Conservation (phyloP, 768 basidiomycete species). For the Tricholoma terreum region DNA sequence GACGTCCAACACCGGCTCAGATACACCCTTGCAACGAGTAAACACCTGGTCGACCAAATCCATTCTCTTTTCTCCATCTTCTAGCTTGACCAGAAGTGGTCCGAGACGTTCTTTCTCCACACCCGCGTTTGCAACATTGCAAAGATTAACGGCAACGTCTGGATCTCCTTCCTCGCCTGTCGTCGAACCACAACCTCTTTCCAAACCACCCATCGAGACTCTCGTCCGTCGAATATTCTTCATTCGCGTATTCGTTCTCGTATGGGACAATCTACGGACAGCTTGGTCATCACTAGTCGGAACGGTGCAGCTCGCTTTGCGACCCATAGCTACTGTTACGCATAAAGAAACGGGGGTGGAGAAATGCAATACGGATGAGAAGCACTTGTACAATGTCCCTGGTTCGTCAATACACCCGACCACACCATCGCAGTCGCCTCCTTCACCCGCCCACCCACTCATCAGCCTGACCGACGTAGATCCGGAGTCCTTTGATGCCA, state of each 20-base stretch:
- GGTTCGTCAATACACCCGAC: not conserved
- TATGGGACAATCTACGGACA: constrained; percentile 67
- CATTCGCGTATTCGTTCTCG: constrained; percentile 62
- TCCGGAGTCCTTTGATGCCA: not conserved
- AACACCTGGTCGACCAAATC: constrained; percentile 58
- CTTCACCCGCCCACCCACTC: not conserved
- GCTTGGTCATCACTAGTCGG: constrained; percentile 51
- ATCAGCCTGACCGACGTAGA: constrained; percentile 7
- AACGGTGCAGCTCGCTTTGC: constrained; percentile 3
- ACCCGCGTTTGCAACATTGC: constrained; percentile 43
- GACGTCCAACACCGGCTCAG: constrained; percentile 20
- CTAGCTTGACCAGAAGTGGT: constrained; percentile 21
- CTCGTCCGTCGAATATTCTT: constrained; percentile 62
- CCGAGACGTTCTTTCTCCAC: constrained; percentile 65
- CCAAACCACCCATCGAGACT: constrained; percentile 38
- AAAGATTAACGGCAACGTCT: constrained; percentile 21
- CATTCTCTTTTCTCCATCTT: constrained; percentile 41
- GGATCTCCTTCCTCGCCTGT: constrained; percentile 20
- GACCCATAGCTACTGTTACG: constrained; percentile 2
- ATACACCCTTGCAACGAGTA: constrained; percentile 43
- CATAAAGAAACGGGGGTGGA: constrained; percentile 3
- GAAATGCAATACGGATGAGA: not conserved
- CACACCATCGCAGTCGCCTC: not conserved
- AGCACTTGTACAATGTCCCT: not conserved
- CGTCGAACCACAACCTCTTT: constrained; percentile 29